Percentiles rank a stretch among this genome's conserved stretches.
Evolutionary conservation across 108 stramenopile genomes (phyloP).

Genomic region (Licmophora abbreviata): DNA sequence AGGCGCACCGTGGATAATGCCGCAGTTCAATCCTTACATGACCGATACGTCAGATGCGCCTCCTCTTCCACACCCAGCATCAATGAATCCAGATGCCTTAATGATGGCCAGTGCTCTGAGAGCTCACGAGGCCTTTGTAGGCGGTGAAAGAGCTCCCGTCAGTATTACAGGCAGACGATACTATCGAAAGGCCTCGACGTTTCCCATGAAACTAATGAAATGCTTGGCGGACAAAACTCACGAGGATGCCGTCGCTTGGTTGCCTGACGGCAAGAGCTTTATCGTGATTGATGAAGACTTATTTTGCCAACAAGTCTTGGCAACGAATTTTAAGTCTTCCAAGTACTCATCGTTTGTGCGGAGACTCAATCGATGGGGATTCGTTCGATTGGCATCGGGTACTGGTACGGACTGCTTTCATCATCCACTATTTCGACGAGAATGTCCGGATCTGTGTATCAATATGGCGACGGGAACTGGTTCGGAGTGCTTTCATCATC

Average conservation of each 20-base stretch:
- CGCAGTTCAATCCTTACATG: too few species aligned
- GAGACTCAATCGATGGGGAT: conserved; percentile 65
- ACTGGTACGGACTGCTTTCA: conserved; percentile 56
- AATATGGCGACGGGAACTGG: conserved; percentile 7
- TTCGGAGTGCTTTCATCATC: background rate
- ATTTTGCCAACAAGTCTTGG: conserved; percentile 27
- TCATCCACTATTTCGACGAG: conserved; percentile 37
- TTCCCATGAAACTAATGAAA: conserved; percentile 40
- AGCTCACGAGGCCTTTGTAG: too few species aligned
- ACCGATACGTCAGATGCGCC: too few species aligned
- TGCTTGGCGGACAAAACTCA: conserved; percentile 21
- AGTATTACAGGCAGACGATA: too few species aligned
- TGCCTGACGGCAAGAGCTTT: conserved; percentile 55
- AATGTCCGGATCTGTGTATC: conserved; percentile 23
- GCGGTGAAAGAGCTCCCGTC: too few species aligned
- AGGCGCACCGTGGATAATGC: too few species aligned
- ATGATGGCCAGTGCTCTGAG: too few species aligned
- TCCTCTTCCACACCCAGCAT: too few species aligned
- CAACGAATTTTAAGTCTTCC: conserved; percentile 24
- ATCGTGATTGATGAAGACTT: conserved; percentile 31
- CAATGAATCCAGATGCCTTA: too few species aligned
- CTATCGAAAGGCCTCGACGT: conserved; percentile 22
- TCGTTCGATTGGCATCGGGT: conserved; percentile 42
- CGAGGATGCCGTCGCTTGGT: conserved; percentile 42
- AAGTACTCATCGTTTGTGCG: conserved; percentile 48